Percentiles rank a stretch among this genome's conserved stretches.
Evolutionary conservation across 805 yeast species (phyloP).

Genomic region (Kazachstania viticola): DNA sequence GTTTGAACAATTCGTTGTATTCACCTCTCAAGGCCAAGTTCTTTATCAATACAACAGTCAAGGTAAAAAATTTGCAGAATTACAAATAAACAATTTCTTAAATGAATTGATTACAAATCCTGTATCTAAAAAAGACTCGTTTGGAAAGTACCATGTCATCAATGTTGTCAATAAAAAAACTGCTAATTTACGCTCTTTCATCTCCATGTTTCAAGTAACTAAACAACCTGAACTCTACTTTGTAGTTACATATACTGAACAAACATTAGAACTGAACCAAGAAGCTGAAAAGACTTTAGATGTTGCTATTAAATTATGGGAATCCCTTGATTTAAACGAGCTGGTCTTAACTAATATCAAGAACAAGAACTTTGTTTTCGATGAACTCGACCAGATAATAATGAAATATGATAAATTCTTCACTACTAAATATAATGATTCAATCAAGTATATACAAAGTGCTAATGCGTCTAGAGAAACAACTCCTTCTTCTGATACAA

Average conservation of each 20-base stretch:
- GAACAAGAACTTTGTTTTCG: slow-evolving; percentile 21
- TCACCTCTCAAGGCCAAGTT: slow-evolving; percentile 23
- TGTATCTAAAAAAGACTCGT: slow-evolving; percentile 12
- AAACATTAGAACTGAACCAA: slow-evolving; percentile 32
- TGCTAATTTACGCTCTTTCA: slow-evolving; percentile 8
- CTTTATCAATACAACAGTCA: slow-evolving; percentile 18
- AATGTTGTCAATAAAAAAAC: slow-evolving; percentile 4
- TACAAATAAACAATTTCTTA: slow-evolving; percentile 20
- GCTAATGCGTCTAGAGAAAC: slow-evolving; percentile 1
- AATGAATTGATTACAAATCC: slow-evolving; percentile 18
- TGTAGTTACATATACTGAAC: slow-evolving; percentile 34
- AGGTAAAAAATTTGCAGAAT: slow-evolving; percentile 21
- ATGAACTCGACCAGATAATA: slow-evolving; percentile 25
- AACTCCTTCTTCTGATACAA: slow-evolving; percentile 3
- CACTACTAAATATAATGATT: slow-evolving; percentile 23
- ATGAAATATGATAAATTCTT: slow-evolving; percentile 31
- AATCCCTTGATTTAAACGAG: slow-evolving; percentile 23
- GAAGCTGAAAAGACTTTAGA: slow-evolving; percentile 33
- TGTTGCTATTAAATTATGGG: slow-evolving; percentile 27
- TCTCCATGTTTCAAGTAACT: slow-evolving; percentile 21
- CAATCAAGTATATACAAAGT: slow-evolving; percentile 5
- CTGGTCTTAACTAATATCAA: slow-evolving; percentile 24
- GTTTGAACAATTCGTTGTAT: slow-evolving; percentile 25
- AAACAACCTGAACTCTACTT: slow-evolving; percentile 24
- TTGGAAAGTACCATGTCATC: slow-evolving; percentile 10